phyloP scores from a whole-genome alignment of 352 stramenopile species.

The Pythium sp. region DNA sequence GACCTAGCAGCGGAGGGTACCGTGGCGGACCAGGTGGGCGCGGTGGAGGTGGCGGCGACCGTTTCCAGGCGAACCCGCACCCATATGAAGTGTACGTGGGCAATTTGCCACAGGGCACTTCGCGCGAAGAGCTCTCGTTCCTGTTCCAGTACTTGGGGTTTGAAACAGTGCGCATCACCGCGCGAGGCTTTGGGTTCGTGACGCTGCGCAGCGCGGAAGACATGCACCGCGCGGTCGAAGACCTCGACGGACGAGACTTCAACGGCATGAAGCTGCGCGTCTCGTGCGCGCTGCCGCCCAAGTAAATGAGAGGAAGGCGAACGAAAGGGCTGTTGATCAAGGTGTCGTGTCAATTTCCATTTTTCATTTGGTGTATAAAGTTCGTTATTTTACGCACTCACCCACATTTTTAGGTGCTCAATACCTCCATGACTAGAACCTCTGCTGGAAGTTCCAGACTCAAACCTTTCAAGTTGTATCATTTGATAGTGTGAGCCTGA shows the following conservation, averaged over 20 bases:
- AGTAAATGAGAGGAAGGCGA: conserved; percentile 17
- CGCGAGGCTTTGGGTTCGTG: conserved; percentile 79
- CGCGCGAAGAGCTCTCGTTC: conserved; percentile 75
- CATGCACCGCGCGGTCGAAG: conserved; percentile 78
- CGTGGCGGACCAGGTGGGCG: conserved; percentile 32
- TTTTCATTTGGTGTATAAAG: background rate
- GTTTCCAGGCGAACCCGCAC: conserved; percentile 55
- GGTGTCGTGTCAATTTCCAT: background rate
- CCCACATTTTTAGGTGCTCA: too few relatives aligned
- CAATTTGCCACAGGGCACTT: conserved; percentile 77
- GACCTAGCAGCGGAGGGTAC: conserved; percentile 21
- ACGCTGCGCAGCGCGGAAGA: conserved; percentile 72
- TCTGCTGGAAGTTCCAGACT: too few relatives aligned
- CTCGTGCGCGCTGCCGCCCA: conserved; percentile 55
- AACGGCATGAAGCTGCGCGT: conserved; percentile 77
- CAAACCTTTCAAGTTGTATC: too few relatives aligned
- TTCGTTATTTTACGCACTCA: background rate
- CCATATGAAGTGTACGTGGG: conserved; percentile 82
- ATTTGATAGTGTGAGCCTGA: too few relatives aligned
- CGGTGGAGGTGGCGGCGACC: conserved; percentile 26
- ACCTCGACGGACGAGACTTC: conserved; percentile 77
- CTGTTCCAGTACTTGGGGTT: conserved; percentile 81
- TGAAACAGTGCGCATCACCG: conserved; percentile 83
- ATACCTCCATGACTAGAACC: too few relatives aligned
- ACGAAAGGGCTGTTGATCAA: background rate